Conservation (phyloP, 2,329 filamentous ascomycete species). For the Cladophialophora yegresii region DNA sequence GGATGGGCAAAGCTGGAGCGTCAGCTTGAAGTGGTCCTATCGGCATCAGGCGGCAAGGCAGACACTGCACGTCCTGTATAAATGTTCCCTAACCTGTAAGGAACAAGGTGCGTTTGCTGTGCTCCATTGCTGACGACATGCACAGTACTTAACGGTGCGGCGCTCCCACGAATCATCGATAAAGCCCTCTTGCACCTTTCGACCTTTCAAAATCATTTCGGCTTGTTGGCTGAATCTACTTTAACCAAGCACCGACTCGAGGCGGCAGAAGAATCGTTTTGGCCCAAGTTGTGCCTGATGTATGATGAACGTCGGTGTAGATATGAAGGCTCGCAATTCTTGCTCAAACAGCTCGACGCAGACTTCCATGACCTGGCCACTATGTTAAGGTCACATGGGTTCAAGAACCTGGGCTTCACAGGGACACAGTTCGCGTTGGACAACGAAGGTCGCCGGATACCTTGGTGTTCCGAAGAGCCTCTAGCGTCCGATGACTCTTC, state of each 20-base stretch:
- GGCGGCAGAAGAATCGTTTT: background rate
- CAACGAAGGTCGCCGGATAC: background rate
- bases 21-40: too few relatives aligned
- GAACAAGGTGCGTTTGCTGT: background rate
- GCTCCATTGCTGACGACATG: background rate
- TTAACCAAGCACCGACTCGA: background rate
- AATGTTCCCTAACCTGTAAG: background rate
- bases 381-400: background rate
- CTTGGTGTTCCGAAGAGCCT: background rate
- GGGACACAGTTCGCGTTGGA: background rate
- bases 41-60: too few relatives aligned
- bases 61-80: too few relatives aligned
- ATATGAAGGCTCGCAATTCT: background rate
- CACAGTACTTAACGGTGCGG: background rate
- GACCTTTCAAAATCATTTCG: background rate
- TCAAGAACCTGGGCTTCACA: background rate
- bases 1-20: too few relatives aligned
- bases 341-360: background rate
- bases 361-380: background rate
- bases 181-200: background rate
- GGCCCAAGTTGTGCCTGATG: background rate
- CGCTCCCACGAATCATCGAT: background rate
- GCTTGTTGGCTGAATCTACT: background rate
- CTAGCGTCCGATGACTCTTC: background rate
- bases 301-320: background rate